Evolutionary conservation across 495 filamentous ascomycete genomes (phyloP), one percentile per base, ranked within the genome.

Genomic region (Haplographium delicatum): DNA sequence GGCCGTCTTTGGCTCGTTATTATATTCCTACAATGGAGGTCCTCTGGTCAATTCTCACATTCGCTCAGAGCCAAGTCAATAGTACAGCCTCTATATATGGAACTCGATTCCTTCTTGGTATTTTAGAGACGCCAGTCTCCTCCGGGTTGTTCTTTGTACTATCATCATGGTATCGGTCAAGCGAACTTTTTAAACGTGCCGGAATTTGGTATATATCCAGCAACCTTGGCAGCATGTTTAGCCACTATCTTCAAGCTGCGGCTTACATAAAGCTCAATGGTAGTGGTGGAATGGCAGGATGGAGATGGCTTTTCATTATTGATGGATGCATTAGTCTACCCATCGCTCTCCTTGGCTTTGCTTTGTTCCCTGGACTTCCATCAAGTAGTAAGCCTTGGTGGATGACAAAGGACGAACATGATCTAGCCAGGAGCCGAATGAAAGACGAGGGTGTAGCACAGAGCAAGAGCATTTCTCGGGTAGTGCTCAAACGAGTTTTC

Each of bases 231-330:
- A 71, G 64, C 20, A 68, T 76, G 62, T 59, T 65, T 27, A 47
- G 51, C 23, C 60, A 61, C 5, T 81, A 82, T 55, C 75, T 86
- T 47, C 80, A 84, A 63, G 74, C 72, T 1, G 79, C 75, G 3
- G 78, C 81, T 35, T 68, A 83, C 22, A 41, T 18, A 4, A 62
- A 57, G 19, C 60, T 84, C 51, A 52, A 84, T 52, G 74, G 75
- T 2, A 55, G 50, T 0, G 50, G 64, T 20, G 80, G 79, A 0
- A 63, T 83, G 0, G 61, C 66, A 0, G 83, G 80, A 0, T 86
- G 82, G 83, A 35, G 81, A 13, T 85, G 82, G 82, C 56, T 85
- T n/a, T 86, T 84, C 50, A 73, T 84, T 44, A 65, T 77, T 33
- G 66, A 72, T 44, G 64, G 34, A 10, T 2, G 19, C 25, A 67